These are phyloP conservation scores for Amaranthus palmeri DNA, from an alignment of 148 eudicot genomes.

Conservation along the genomic window DNA sequence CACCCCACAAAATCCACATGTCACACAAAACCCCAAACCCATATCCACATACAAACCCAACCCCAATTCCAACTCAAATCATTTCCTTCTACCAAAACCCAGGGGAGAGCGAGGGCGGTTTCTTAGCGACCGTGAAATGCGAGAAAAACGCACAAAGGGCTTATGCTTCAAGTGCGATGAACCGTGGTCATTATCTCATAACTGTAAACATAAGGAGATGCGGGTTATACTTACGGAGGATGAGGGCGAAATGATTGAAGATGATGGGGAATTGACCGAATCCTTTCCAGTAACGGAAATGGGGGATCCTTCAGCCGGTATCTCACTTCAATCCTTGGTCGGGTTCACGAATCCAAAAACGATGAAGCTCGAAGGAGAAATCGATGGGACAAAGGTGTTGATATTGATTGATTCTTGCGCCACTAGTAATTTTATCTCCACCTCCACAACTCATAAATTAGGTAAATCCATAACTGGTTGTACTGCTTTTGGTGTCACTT, in stretches of 20 bases:
- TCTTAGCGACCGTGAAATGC: too few species aligned
- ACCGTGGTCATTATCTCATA: too few species aligned
- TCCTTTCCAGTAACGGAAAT: not conserved
- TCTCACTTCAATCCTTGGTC: not conserved
- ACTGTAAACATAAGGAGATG: too few species aligned
- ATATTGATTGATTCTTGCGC: not conserved
- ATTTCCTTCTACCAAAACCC: too few species aligned
- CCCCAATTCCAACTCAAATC: too few species aligned
- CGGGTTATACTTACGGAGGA: too few species aligned
- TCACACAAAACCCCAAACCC: too few species aligned
- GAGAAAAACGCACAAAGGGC: too few species aligned
- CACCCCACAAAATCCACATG: too few species aligned
- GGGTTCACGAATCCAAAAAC: not conserved
- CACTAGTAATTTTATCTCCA: not conserved
- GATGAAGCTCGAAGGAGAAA: not conserved
- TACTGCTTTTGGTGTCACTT: not conserved
- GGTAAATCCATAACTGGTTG: not conserved
- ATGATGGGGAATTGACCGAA: not conserved
- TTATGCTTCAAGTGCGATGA: too few species aligned
- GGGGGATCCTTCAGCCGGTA: not conserved
- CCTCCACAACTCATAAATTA: not conserved
- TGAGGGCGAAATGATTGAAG: not conserved
- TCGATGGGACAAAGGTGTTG: not conserved
- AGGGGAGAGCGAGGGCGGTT: too few species aligned
- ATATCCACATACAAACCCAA: too few species aligned